phyloP scores from a whole-genome alignment of 345 rosid genomes.

The Melastoma malabathricum region DNA sequence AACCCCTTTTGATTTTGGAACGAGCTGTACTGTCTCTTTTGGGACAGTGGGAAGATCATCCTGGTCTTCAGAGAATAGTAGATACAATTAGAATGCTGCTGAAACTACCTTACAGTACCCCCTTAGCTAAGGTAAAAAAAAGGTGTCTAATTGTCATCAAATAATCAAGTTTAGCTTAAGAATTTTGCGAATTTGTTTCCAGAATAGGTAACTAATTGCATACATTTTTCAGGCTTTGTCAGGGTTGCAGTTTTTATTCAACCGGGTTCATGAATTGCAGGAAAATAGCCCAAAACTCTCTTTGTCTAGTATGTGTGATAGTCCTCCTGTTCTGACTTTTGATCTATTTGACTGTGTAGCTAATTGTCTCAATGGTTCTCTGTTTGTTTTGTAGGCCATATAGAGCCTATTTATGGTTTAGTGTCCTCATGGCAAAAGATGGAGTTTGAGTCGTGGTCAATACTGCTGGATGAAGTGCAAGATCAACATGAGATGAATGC shows the following conservation, averaged over 20 bases:
- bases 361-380: constrained; percentile 5
- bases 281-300: constrained; percentile 63
- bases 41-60: constrained; percentile 68
- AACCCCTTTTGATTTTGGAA: constrained; percentile 39
- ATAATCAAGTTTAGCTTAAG: background rate
- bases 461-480: constrained; percentile 76
- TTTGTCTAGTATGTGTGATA: constrained; percentile 37
- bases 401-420: constrained; percentile 53
- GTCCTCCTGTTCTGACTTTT: background rate
- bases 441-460: constrained; percentile 80
- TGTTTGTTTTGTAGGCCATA: constrained; percentile 26
- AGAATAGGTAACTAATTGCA: background rate
- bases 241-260: constrained; percentile 71
- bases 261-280: constrained; percentile 34
- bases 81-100: constrained; percentile 60
- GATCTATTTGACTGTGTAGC: background rate
- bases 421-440: constrained; percentile 73
- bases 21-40: constrained; percentile 29
- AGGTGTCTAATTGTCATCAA: constrained; percentile 2
- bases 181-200: constrained; percentile 2
- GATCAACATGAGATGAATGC: constrained; percentile 69
- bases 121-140: constrained; percentile 66
- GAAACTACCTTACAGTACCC: constrained; percentile 58
- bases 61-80: constrained; percentile 62
- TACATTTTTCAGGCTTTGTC: constrained; percentile 46